Conservation (phyloP, 1,139 yeast species). For the Debaryomyces coudertii region DNA sequence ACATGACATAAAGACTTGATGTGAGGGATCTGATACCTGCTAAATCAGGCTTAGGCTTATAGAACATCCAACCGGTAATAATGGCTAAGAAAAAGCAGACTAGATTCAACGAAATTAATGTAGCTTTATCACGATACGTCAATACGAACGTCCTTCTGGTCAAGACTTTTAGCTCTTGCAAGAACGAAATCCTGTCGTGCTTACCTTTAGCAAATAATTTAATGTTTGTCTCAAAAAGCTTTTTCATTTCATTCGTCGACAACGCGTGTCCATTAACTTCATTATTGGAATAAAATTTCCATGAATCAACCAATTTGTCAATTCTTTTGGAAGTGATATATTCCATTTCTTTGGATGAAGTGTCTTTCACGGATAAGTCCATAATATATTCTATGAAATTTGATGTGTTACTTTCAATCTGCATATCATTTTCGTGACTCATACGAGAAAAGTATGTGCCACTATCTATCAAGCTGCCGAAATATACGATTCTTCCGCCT, state of each 20-base stretch:
- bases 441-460: constrained; percentile 51
- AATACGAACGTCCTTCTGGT: constrained; percentile 58
- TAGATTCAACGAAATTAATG: constrained; percentile 54
- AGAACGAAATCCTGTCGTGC: constrained; percentile 33
- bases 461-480: constrained; percentile 53
- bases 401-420: constrained; percentile 12
- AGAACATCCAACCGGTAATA: constrained; percentile 77
- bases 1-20: constrained; percentile 64
- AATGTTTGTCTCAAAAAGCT: constrained; percentile 26
- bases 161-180: constrained; percentile 54
- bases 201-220: constrained; percentile 31
- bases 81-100: constrained; percentile 63
- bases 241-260: constrained; percentile 17
- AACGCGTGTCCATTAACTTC: constrained; percentile 3
- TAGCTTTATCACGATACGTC: constrained; percentile 61
- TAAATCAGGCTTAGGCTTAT: constrained; percentile 59
- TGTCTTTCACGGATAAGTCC: constrained; percentile 72
- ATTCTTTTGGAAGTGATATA: constrained; percentile 47
- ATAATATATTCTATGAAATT: constrained; percentile 65
- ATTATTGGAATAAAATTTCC: constrained; percentile 40
- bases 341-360: constrained; percentile 48
- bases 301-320: constrained; percentile 44
- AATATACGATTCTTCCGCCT: constrained; percentile 65
- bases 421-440: constrained; percentile 33
- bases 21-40: constrained; percentile 71